Evolutionary conservation across 2,329 filamentous ascomycete species (phyloP), one percentile per base, ranked within the genome.

Genomic region (Pleurostoma richardsiae): DNA sequence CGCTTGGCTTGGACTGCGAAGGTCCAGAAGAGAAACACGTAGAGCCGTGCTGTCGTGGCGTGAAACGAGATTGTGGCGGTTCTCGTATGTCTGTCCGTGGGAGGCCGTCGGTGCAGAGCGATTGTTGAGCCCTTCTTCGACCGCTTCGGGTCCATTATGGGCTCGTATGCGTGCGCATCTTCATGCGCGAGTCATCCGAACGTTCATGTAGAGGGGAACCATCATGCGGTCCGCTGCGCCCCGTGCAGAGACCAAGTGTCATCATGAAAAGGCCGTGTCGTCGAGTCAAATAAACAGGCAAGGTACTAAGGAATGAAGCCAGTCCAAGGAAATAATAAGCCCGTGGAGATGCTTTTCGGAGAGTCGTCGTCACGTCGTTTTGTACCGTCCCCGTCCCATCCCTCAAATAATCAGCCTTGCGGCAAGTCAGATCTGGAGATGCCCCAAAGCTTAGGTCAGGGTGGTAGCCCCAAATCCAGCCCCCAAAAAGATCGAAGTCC

Each of bases 341-440:
- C 59, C 54, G 56, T 58, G 48, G 56, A 57, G 56, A 56, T 63
- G 59, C 59, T 65, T 63, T 65, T 67, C 54, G 52, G 50, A 52
- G 45, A 42, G n/a, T 45, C 51, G 59, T 70, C 69, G 61, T 70
- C 59, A 69, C 62, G 59, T 70, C 69, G 61, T 72, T 63, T 71
- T 66, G 59, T 68, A 62, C 62, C 59, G 58, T 62, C 49, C 66
- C 64, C 68, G 61, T 54, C 60, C 57, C 57, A 64, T 68, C 67
- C 66, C 68, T 68, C 65, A 65, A 70, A 65, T 68, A 67, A 68
- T 66, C 65, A 78, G 79, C 78, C 77, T 82, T 72, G 77, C 76
- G 77, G 77, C 77, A 78, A 76, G 71, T 73, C 71, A 79, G 72
- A 79, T 82, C 77, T 82, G 76, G 69, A 68, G 67, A 67, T 61